Base-by-base conservation (phyloP, 352 stramenopile species). In the Stramenopiles sp. region DNA sequence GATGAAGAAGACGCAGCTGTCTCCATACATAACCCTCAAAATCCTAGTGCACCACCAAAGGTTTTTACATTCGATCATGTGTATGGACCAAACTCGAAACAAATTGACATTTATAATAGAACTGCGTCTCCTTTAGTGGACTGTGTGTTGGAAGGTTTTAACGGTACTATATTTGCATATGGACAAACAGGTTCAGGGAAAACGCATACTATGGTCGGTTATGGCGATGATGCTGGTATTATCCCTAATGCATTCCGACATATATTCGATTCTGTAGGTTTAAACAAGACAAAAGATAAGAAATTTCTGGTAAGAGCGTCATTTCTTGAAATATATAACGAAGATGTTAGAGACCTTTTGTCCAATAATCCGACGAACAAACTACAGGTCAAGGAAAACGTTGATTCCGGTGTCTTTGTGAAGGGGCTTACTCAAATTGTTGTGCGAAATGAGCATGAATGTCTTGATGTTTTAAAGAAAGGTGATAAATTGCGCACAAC, bases 241-340 rank as follows among this genome's bases (percentile, higher is more conserved):
- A 79, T 78, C 47, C 66, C 66, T 10, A 66, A 69, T 47, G 73
- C 63, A 18, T 74, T 78, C 48, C 67, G 71, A 36, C 64, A 79
- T 57, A 66, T 79, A 17, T 78, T 78, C 44, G 65, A 75, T n/a
- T n/a, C n/a, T n/a, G n/a, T n/a, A 46, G 67, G 68, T 10, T 49
- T 55, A 19, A 39, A 48, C 43, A 26, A 44, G 7, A 3, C 19
- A 2, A 12, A 42, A n/a, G 41, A 12, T 8, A 24, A 38, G 4
- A 63, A 85, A 38, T 75, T 76, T 42, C 62, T 60, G n/a, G 51
- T 96, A 7, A 58, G 69, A 8, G 66, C 88, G 23, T 80, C 80
- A 18, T 94, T 84, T 50, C 60, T 95, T 32, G 83, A 96, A 62
- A 81, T 96, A 41, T 96, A 96, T 59, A 93, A 93, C 42, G 83